Evolutionary conservation across 257 asterid species (phyloP), one percentile per base, ranked within the genome.

Genomic region (Scutellaria minor): DNA sequence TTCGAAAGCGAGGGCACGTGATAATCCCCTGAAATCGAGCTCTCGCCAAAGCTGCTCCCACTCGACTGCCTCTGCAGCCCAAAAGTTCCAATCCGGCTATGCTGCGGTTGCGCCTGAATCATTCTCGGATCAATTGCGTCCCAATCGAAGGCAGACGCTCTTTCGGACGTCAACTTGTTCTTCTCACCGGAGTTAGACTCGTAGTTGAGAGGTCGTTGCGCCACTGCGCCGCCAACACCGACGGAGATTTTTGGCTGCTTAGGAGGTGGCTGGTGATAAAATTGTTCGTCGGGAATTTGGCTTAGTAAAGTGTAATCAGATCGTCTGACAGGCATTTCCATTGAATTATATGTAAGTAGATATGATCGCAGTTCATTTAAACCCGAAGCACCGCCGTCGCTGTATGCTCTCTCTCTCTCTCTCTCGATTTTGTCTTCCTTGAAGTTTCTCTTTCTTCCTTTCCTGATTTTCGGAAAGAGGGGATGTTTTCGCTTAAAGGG

Each of bases 11-110:
- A 88, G 8, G 92, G 83, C 5, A 73, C 84, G 4, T 77, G 80
- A 71, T 79, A 88, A 11, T 89, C 99, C 42, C 98, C 98, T 13
- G 99, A 95, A 2, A 88, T 54, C 44, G 97, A 92, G 80, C 97
- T 85, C 86, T 75, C 97, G 5, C 90, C 97, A 22, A 87, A 95
- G 80, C 99, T 95, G 69, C 98, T 93, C 55, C 95, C 99, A 54
- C 97, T 95, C 13, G 99, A 95, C 78, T 92, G 95, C 87, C 89
- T 79, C 84, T 86, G 96, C 74, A 89, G 70, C 42, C 92, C 98
- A 42, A 83, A 71, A 3, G 97, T 77, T 47, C 79, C 88, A 75
- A 85, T 80, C 87, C 96, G 87, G 70, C 76, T 80, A 61, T 83
- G 89, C 81, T 80, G 88, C 68, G 83, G 52, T 57, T 81, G 89